Evolutionary conservation across 352 stramenopile species (phyloP), one percentile per base, ranked within the genome.

Genomic region (Globisporangium orthogonon): DNA sequence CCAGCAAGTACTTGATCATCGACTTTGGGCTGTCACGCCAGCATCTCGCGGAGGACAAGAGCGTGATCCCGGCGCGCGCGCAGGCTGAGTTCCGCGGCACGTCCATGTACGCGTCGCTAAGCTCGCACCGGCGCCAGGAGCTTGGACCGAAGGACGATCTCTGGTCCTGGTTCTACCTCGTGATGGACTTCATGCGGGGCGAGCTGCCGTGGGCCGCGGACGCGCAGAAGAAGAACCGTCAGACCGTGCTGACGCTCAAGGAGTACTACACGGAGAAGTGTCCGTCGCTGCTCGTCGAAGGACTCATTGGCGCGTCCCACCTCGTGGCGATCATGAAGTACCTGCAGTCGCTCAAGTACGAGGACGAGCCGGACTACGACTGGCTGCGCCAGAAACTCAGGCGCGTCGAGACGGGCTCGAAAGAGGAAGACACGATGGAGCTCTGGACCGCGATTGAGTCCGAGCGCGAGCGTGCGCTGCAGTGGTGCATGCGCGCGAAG

Each of bases 81-180:
- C 69, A 76, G n/a, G 85, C 82, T 15, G 81, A 93, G 59, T 96
- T 96, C 62, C 81, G 85, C 37, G 87, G 87, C 43, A 96, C 85
- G 4, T 94, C 83, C 13, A 91, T 93, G 82, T 96, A 96, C 52
- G 87, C 87, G 47, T 94, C 83, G 30, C 65, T 95, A n/a, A 89
- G 73, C 45, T 89, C 87, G 4, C 87, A 95, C 47, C 73, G 75
- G 28, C 73, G 83, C 14, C 76, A 91, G 53, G 85, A 95, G 41
- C 63, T 95, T 5, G 84, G 87, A 0, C 84, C 81, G 0, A 90
- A 90, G 46, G 87, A 96, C 54, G 87, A 96, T 56, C 56, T 96
- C 30, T 95, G 86, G 83, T 96, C 85, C 39, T 93, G 84, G 85
- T 91, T 91, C 51, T 96, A 94, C 61, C 68, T 93, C 14, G 83